Percentiles rank a stretch among this genome's conserved stretches.
These are phyloP conservation scores for Croton setiger DNA, from an alignment of 441 rosid genomes.

Conservation along the genomic window DNA sequence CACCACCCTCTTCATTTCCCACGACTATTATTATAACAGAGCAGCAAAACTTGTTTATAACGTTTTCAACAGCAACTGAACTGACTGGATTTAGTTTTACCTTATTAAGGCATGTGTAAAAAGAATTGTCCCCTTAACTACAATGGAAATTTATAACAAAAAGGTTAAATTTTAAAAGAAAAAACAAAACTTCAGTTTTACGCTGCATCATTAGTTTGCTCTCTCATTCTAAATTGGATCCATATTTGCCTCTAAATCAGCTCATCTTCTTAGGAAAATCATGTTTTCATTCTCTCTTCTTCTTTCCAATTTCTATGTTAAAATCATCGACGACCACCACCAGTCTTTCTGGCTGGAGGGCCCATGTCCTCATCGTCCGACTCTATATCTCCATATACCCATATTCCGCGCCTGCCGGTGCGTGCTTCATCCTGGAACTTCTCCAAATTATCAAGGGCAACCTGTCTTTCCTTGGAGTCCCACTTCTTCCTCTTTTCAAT, in stretches of 20 bases:
- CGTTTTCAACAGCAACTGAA: conserved; percentile 10
- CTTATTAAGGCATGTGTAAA: conserved; percentile 31
- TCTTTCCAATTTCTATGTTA: conserved; percentile 8
- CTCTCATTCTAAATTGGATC: conserved; percentile 6
- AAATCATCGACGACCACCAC: conserved; percentile 56
- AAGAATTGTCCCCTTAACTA: conserved; percentile 29
- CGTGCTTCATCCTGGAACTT: conserved; percentile 82
- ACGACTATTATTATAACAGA: neutral
- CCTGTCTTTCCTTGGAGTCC: conserved; percentile 66
- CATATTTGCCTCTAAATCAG: conserved; percentile 21
- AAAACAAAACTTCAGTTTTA: conserved; percentile 19
- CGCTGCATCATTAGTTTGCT: conserved; percentile 18
- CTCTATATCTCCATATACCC: conserved; percentile 91
- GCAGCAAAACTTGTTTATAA: conserved; percentile 24
- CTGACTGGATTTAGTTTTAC: conserved; percentile 25
- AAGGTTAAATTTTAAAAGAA: conserved; percentile 25
- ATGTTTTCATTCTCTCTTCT: neutral
- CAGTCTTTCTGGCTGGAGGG: conserved; percentile 57
- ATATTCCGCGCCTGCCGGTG: conserved; percentile 63
- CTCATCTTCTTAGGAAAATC: conserved; percentile 17
- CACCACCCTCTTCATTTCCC: no score
- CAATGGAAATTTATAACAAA: conserved; percentile 15
- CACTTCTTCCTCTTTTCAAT: conserved; percentile 79
- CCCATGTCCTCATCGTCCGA: conserved; percentile 86
- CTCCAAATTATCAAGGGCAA: conserved; percentile 73